Evolutionary conservation across 192 early-diverging fungal genomes (phyloP).

Genomic region (Coemansia sp.): DNA sequence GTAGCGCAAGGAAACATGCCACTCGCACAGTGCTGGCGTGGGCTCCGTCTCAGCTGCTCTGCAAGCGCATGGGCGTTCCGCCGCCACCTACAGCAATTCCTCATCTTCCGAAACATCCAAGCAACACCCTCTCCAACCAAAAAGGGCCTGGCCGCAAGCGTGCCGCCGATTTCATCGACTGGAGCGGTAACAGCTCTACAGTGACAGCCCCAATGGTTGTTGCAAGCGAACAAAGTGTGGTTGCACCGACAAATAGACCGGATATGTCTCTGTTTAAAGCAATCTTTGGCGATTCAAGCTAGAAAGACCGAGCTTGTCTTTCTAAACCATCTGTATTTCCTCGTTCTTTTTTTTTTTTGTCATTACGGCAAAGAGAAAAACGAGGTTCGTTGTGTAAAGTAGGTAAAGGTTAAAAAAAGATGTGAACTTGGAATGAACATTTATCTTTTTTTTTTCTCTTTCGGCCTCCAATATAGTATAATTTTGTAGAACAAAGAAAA

Average conservation of each 20-base stretch:
- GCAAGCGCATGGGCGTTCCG: slow-evolving; percentile 33
- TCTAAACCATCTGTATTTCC: too few species aligned
- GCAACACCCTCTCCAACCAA: background rate
- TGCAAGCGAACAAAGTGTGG: slow-evolving; percentile 5
- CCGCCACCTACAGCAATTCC: slow-evolving; percentile 12
- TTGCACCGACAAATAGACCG: background rate
- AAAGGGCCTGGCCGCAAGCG: slow-evolving; percentile 7
- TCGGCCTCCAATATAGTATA: background rate
- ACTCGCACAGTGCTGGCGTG: slow-evolving; percentile 20
- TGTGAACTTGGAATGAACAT: background rate
- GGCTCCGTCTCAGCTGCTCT: slow-evolving; percentile 26
- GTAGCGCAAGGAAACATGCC: background rate
- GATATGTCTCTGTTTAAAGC: slow-evolving; percentile 29
- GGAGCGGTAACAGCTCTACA: background rate
- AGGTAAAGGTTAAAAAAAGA: background rate
- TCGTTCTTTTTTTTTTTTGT: too few species aligned
- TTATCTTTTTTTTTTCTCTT: too few species aligned
- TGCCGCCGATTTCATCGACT: slow-evolving; percentile 32
- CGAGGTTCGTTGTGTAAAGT: background rate
- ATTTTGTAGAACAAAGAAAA: background rate
- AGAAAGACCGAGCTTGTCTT: background rate
- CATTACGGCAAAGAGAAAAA: background rate
- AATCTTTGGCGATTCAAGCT: slow-evolving; percentile 20
- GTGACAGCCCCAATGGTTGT: slow-evolving; percentile 4
- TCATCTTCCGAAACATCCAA: background rate